phyloP scores from a whole-genome alignment of 106 monocot genomes.

The Apostasia shenzhenica region DNA sequence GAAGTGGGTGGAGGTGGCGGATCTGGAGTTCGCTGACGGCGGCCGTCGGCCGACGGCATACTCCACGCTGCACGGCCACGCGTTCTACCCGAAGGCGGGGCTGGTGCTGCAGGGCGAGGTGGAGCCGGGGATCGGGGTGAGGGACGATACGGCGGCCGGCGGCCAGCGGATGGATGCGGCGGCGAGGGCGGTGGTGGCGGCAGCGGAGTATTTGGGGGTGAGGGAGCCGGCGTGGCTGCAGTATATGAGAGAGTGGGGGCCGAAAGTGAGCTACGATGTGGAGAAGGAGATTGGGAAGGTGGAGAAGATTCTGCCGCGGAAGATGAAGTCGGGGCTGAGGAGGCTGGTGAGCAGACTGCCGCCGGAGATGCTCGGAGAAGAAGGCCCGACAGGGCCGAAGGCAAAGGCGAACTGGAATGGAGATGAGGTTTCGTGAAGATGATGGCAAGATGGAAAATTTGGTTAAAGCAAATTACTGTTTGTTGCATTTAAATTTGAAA shows the following conservation, averaged over 20 bases:
- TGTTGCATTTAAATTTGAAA: too few relatives aligned
- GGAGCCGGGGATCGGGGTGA: slow-evolving; percentile 38
- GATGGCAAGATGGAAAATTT: too few relatives aligned
- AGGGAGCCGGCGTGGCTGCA: slow-evolving; percentile 65
- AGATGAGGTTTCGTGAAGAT: slow-evolving; percentile 27
- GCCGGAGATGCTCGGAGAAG: slow-evolving; percentile 48
- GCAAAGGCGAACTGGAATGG: slow-evolving; percentile 48
- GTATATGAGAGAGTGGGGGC: slow-evolving; percentile 70
- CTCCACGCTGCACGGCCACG: slow-evolving; percentile 64
- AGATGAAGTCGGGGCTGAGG: slow-evolving; percentile 30
- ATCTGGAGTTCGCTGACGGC: slow-evolving; percentile 27
- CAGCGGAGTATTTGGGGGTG: slow-evolving; percentile 45
- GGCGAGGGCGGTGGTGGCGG: slow-evolving; percentile 24
- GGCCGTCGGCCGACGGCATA: slow-evolving; percentile 36
- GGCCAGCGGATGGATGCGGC: slow-evolving; percentile 39
- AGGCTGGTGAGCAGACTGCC: slow-evolving; percentile 43
- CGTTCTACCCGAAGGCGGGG: slow-evolving; percentile 48
- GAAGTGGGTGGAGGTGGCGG: slow-evolving; percentile 50
- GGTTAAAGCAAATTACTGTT: too few relatives aligned
- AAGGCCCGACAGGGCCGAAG: slow-evolving; percentile 80
- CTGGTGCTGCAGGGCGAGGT: slow-evolving; percentile 50
- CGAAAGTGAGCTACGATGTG: slow-evolving; percentile 46
- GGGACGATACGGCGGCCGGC: slow-evolving; percentile 56
- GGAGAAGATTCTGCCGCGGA: slow-evolving; percentile 39
- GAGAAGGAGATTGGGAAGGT: slow-evolving; percentile 40